Conservation (phyloP, 495 filamentous ascomycete species). For the Friedmanniomyces endolithicus region DNA sequence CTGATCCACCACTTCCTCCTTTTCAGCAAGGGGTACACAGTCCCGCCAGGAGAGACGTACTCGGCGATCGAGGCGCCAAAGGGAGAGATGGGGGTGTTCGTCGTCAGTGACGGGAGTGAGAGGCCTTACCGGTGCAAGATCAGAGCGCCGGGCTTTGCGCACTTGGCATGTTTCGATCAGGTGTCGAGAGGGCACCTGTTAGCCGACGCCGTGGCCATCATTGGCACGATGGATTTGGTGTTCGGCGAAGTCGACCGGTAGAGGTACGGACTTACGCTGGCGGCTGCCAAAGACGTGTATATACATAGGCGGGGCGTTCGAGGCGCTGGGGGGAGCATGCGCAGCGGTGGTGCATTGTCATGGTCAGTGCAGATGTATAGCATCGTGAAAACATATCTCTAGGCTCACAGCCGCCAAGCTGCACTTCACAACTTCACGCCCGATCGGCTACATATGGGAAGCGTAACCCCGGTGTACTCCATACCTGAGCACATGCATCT, state of each 20-base stretch:
- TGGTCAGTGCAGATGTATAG: background rate
- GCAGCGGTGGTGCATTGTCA: background rate
- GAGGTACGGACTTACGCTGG: background rate
- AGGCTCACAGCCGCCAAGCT: too few relatives aligned
- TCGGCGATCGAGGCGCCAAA: constrained; percentile 95
- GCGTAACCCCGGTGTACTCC: too few relatives aligned
- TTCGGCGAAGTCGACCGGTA: constrained; percentile 21
- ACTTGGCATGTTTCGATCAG: constrained; percentile 89
- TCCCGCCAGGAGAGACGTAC: constrained; percentile 98
- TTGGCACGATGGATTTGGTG: constrained; percentile 25
- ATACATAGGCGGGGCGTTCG: constrained; percentile 2
- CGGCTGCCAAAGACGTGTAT: background rate
- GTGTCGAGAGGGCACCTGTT: constrained; percentile 81
- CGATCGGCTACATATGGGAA: too few relatives aligned
- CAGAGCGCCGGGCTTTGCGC: constrained; percentile 89
- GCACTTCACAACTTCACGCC: too few relatives aligned
- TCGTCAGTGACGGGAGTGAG: constrained; percentile 95
- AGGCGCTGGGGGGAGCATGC: background rate
- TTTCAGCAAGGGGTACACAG: constrained; percentile 94
- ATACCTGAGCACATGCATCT: too few relatives aligned
- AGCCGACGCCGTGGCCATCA: constrained; percentile 67
- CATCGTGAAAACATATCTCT: too few relatives aligned
- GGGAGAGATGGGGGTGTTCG: constrained; percentile 96
- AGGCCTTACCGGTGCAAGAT: constrained; percentile 97
- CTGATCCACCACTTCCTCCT: constrained; percentile 98